Evolutionary conservation across 352 stramenopile species (phyloP).

Genomic region (Phytophthora lateralis): DNA sequence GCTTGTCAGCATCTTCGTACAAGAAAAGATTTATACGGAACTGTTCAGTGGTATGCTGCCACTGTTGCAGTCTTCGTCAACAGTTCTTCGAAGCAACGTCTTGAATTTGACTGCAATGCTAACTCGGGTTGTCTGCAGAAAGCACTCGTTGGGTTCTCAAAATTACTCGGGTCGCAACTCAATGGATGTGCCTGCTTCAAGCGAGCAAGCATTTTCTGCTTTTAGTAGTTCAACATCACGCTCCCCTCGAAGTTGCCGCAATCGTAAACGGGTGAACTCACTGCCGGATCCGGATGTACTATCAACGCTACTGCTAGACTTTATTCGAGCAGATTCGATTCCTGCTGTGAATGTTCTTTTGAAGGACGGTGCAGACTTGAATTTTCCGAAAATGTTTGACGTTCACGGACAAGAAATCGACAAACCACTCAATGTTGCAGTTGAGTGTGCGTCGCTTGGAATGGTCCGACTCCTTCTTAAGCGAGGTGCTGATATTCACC

Average conservation of each 20-base stretch:
- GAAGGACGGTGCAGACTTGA: constrained; percentile 79
- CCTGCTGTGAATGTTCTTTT: constrained; percentile 71
- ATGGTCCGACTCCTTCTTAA: constrained; percentile 86
- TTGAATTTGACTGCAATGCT: constrained; percentile 68
- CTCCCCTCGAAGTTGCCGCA: constrained; percentile 18
- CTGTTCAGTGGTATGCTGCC: constrained; percentile 60
- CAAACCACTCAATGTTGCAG: constrained; percentile 70
- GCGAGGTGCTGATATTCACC: constrained; percentile 71
- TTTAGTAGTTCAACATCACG: constrained; percentile 1
- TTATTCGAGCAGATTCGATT: constrained; percentile 73
- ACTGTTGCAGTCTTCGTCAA: constrained; percentile 51
- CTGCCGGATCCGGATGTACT: constrained; percentile 67
- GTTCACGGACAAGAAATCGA: constrained; percentile 58
- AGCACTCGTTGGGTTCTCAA: constrained; percentile 30
- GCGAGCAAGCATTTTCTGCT: neutral
- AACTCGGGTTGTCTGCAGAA: constrained; percentile 56
- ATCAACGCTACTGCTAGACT: constrained; percentile 69
- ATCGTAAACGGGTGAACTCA: constrained; percentile 53
- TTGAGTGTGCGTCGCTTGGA: constrained; percentile 58
- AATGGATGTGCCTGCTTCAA: constrained; percentile 6
- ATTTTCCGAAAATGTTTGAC: constrained; percentile 57
- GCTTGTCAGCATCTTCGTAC: constrained; percentile 63
- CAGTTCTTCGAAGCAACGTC: constrained; percentile 38
- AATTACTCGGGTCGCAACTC: constrained; percentile 10
- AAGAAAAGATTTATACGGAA: constrained; percentile 58